Evolutionary conservation across 225 moss, liverwort and hornwort species (phyloP), one percentile per base, ranked within the genome.

Genomic region (Lunularia cruciata): DNA sequence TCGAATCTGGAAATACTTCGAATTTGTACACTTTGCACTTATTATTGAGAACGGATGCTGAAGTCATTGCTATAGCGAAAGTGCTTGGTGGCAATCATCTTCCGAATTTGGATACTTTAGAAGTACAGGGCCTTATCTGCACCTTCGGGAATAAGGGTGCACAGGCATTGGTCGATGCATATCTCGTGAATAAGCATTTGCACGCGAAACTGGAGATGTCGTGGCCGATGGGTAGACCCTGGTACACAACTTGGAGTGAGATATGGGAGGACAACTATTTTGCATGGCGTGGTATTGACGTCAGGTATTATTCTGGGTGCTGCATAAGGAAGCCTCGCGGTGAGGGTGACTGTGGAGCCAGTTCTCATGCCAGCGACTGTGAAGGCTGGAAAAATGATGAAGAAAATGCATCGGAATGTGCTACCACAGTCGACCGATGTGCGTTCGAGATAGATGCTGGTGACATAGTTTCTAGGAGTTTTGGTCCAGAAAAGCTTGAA

Each of bases 191-290:
- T 8, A 32, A n/a, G 11, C 10, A 9, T 23, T 3, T 67, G 67
- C 33, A 48, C 19, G 48, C 51, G 22, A 48, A 52, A 51, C 7
- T 67, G 51, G 67, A 67, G 16, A 67, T 52, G 67, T 67, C 67
- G 14, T 51, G 51, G 67, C 67, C 67, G 11, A 10, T 67, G 34
- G 67, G 49, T 10, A 67, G 47, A 10, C 67, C 67, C 18, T 67
- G 51, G 67, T 67, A 67, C 35, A 28, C 35, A 67, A 35, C 49
- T 3, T 67, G 51, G 67, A 67, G 51, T 23, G 32, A 67, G 12
- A 33, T 67, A 0, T 67, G 51, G 67, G 51, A 36, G 34, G 34
- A 52, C 22, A 67, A 67, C 20, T 64, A 64, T 6, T 64, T 45
- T n/a, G 63, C 63, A 2, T 46, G 46, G 63, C 45, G 63, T 31